phyloP scores from a whole-genome alignment of 257 asterid genomes.

The Solanum ossicruentum region DNA sequence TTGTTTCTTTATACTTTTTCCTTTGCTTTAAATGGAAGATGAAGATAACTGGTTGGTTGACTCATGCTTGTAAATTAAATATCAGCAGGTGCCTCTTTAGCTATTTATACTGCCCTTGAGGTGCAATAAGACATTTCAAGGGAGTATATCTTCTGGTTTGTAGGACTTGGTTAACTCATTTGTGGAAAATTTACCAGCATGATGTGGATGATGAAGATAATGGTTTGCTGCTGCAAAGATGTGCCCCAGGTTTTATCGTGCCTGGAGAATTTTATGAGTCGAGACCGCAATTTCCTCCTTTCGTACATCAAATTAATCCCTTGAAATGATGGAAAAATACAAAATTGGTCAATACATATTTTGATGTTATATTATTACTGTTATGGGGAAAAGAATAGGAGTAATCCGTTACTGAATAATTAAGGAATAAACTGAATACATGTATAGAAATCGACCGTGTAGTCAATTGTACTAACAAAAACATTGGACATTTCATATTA shows the following conservation, averaged over 20 bases:
- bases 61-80: background rate
- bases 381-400: background rate
- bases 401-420: background rate
- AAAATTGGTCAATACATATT: background rate
- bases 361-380: background rate
- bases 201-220: background rate
- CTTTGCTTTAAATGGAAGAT: background rate
- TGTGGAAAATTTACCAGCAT: background rate
- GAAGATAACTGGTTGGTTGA: background rate
- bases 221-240: background rate
- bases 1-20: background rate
- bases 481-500: background rate
- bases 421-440: background rate
- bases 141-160: background rate
- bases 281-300: background rate
- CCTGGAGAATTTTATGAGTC: background rate
- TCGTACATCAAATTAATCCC: background rate
- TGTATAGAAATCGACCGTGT: background rate
- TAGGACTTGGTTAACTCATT: background rate
- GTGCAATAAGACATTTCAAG: background rate
- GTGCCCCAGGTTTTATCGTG: background rate
- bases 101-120: background rate
- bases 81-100: background rate
- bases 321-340: background rate
- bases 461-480: background rate